Conservation (phyloP, 106 monocot genomes). For the Iris macrosiphon region DNA sequence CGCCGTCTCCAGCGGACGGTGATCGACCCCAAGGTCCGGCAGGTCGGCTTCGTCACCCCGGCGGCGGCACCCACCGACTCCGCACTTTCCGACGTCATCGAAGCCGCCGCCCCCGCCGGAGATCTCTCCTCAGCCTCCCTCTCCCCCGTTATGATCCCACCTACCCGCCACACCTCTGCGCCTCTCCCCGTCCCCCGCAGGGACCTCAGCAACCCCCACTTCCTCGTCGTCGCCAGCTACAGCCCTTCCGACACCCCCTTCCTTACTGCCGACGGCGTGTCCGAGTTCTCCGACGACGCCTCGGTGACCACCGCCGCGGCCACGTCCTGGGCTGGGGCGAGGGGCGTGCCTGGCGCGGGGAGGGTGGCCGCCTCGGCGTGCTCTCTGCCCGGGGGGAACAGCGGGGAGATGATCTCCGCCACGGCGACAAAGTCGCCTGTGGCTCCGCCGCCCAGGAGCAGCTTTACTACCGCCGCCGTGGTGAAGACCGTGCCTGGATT, state of each 20-base stretch:
- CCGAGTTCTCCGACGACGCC: slow-evolving; percentile 40
- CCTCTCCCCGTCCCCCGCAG: neutral
- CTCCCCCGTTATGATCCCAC: slow-evolving; percentile 85
- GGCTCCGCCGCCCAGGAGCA: slow-evolving; percentile 28
- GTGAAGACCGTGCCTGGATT: slow-evolving; percentile 46
- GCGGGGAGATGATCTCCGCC: slow-evolving; percentile 40
- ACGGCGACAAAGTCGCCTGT: no score
- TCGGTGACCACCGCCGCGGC: neutral
- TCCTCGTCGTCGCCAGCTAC: slow-evolving; percentile 42
- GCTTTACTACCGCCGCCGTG: slow-evolving; percentile 42
- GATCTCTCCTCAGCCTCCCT: slow-evolving; percentile 25
- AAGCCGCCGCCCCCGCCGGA: neutral
- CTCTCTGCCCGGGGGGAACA: slow-evolving; percentile 30
- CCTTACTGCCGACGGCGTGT: slow-evolving; percentile 36
- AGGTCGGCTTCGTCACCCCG: no score
- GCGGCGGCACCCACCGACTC: no score
- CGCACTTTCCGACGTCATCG: neutral
- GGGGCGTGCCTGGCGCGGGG: slow-evolving; percentile 5
- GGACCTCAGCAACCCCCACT: slow-evolving; percentile 18
- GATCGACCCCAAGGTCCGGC: no score
- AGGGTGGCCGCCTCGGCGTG: slow-evolving; percentile 25
- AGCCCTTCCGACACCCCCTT: slow-evolving; percentile 42
- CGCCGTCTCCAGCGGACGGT: no score
- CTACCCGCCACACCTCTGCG: slow-evolving; percentile 47
- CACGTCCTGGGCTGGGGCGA: slow-evolving; percentile 14